These are phyloP conservation scores for Phlebiopsis gigantea DNA, from an alignment of 768 basidiomycete species.

Conservation along the genomic window DNA sequence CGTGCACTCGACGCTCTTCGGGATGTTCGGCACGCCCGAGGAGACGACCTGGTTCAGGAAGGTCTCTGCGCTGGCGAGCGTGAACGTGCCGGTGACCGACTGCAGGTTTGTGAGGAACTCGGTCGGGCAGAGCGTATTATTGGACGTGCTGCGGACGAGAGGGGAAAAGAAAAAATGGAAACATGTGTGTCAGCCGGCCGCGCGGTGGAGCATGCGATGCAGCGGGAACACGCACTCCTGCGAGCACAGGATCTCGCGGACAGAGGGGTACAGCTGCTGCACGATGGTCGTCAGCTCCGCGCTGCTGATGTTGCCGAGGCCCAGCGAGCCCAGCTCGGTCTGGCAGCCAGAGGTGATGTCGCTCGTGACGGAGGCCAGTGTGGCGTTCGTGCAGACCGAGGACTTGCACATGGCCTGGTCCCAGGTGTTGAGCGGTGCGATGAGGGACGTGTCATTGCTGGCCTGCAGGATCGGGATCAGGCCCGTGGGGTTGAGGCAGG, in stretches of 20 bases:
- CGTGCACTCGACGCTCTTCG: conserved; percentile 25
- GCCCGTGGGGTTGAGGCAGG: conserved; percentile 45
- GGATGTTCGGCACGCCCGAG: conserved; percentile 16
- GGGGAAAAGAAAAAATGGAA: not conserved
- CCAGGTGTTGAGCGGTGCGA: conserved; percentile 56
- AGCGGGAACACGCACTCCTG: conserved; percentile 46
- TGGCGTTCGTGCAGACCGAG: conserved; percentile 52
- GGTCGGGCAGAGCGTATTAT: conserved; percentile 48
- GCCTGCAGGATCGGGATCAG: conserved; percentile 37
- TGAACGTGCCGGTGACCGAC: conserved; percentile 24
- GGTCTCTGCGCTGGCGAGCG: conserved; percentile 16
- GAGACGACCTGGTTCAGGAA: conserved; percentile 9
- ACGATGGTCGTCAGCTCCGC: conserved; percentile 31
- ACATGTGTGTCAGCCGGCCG: not conserved
- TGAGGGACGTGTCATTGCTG: conserved; percentile 33
- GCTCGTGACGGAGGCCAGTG: conserved; percentile 47
- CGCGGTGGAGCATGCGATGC: not conserved
- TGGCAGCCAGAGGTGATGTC: conserved; percentile 51
- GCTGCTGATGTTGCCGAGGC: conserved; percentile 18
- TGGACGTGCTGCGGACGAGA: conserved; percentile 26
- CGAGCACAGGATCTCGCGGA: conserved; percentile 53
- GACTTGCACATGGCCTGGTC: conserved; percentile 48
- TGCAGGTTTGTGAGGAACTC: conserved; percentile 53
- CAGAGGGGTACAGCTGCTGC: conserved; percentile 51
- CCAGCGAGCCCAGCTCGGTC: conserved; percentile 29